Conservation (phyloP, 257 asterid species). For the Capsicum baccatum region DNA sequence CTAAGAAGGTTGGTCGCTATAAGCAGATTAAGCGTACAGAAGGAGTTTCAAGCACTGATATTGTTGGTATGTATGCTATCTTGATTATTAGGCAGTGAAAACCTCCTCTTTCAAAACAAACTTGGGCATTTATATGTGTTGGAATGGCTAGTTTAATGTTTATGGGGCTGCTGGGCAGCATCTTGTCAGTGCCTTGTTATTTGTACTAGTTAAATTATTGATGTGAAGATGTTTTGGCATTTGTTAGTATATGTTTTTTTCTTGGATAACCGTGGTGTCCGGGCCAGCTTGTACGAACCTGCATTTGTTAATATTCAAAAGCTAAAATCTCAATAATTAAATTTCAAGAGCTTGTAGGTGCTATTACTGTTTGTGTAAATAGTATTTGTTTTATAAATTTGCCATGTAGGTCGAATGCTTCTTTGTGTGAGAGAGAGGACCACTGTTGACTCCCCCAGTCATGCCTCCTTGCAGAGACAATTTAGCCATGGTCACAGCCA, state of each 20-base stretch:
- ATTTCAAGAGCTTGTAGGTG: conserved; percentile 23
- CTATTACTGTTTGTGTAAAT: conserved; percentile 10
- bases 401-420: conserved; percentile 88
- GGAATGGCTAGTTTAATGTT: conserved; percentile 9
- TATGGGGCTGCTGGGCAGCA: conserved; percentile 23
- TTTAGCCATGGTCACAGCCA: conserved; percentile 93
- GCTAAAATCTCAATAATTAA: background rate
- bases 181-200: conserved; percentile 1
- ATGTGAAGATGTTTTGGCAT: background rate
- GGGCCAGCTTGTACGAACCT: no score
- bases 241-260: background rate
- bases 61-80: conserved; percentile 65
- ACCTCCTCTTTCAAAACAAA: background rate
- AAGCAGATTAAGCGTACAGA: conserved; percentile 96
- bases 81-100: background rate
- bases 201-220: background rate
- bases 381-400: conserved; percentile 4
- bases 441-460: conserved; percentile 65
- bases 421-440: conserved; percentile 98
- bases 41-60: conserved; percentile 96
- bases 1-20: conserved; percentile 91
- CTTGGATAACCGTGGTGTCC: no score
- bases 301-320: background rate
- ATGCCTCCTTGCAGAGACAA: conserved; percentile 89
- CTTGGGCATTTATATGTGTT: conserved; percentile 15